Conservation (phyloP, 345 rosid species). For the Eucalyptus pauciflora region DNA sequence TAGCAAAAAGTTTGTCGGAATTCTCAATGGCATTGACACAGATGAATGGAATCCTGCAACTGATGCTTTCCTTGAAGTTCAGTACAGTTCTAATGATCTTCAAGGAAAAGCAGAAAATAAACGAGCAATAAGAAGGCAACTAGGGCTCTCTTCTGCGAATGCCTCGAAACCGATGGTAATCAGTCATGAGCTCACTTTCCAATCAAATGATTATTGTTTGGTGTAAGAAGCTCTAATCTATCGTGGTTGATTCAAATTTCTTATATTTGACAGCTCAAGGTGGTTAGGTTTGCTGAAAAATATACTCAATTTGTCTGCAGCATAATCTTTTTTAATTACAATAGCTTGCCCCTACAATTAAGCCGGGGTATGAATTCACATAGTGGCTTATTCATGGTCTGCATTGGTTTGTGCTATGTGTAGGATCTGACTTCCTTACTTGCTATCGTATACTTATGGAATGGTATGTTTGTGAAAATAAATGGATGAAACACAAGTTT, state of each 20-base stretch:
- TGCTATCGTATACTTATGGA: not conserved
- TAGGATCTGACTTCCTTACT: not conserved
- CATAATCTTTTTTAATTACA: not conserved
- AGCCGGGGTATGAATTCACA: not conserved
- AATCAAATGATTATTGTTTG: not conserved
- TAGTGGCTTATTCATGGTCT: not conserved
- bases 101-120: conserved; percentile 90
- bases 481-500: not conserved
- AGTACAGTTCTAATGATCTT: conserved; percentile 69
- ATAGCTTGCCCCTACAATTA: not conserved
- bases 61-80: conserved; percentile 67
- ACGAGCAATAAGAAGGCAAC: conserved; percentile 45
- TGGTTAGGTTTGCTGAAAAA: not conserved
- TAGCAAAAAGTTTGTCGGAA: conserved; percentile 79
- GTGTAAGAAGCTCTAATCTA: not conserved
- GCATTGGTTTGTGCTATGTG: not conserved
- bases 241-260: not conserved
- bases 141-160: conserved; percentile 70
- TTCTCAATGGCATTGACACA: conserved; percentile 88
- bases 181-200: not conserved
- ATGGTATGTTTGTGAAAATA: not conserved
- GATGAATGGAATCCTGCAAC: conserved; percentile 96
- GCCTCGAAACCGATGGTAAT: conserved; percentile 70
- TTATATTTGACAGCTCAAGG: not conserved
- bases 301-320: not conserved